Evolutionary conservation across 495 filamentous ascomycete genomes (phyloP).

Genomic region (Penicillium mononematosum): DNA sequence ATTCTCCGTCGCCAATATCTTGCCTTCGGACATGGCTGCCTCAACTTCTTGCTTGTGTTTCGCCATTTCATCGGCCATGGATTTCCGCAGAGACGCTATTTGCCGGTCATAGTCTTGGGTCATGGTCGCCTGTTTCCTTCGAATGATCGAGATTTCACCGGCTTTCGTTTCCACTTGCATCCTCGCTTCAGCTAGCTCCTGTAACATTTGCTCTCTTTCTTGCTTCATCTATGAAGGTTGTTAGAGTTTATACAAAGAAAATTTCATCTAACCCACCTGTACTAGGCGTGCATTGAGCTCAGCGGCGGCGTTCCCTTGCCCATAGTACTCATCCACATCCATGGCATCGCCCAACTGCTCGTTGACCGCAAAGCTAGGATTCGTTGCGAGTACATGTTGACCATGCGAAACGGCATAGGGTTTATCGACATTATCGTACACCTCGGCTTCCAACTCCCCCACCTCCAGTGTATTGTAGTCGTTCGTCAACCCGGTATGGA

Average conservation of each 20-base stretch:
- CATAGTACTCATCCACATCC: conserved; percentile 36
- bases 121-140: conserved; percentile 58
- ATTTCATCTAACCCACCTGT: conserved; percentile 23
- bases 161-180: conserved; percentile 51
- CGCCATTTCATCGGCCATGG: conserved; percentile 54
- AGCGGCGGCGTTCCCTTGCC: conserved; percentile 16
- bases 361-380: conserved; percentile 12
- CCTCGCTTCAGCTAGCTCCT: conserved; percentile 50
- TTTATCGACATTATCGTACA: conserved; percentile 46
- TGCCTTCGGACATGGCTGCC: conserved; percentile 52
- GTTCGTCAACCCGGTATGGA: conserved; percentile 45
- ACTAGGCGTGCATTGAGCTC: conserved; percentile 30
- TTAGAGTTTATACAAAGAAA: conserved; percentile 28
- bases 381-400: conserved; percentile 7
- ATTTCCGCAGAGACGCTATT: conserved; percentile 50
- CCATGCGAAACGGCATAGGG: conserved; percentile 28
- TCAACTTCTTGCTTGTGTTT: conserved; percentile 59
- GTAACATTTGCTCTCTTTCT: conserved; percentile 50
- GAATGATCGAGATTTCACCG: conserved; percentile 68
- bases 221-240: conserved; percentile 46
- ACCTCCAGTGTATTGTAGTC: conserved; percentile 57
- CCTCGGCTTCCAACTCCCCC: conserved; percentile 54
- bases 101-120: conserved; percentile 56
- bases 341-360: conserved; percentile 22
- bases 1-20: conserved; percentile 62